Evolutionary conservation across 2,329 filamentous ascomycete genomes (phyloP), one percentile per base, ranked within the genome.

Genomic region (Beauveria sp.): DNA sequence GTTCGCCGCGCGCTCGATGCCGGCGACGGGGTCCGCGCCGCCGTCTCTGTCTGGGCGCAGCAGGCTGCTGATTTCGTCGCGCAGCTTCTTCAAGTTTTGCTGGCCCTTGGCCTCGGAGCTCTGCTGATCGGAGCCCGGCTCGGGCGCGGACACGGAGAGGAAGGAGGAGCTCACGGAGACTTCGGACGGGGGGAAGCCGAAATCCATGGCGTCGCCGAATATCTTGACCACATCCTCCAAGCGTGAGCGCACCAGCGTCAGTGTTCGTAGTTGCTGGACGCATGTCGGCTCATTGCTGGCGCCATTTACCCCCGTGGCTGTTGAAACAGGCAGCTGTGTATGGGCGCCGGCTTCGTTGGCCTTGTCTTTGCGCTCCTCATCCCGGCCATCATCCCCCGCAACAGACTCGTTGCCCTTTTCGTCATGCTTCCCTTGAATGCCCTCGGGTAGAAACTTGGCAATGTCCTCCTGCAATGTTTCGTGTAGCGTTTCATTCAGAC

Each of bases 131-230:
- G 72, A 81, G 20, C 86, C 87, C 0, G 86, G 83, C 60, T 93
- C 90, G 0, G 93, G 92, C 0, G 89, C 91, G 0, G 92, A 96
- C 14, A 97, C 91, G 6, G 91, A 96, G 52, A 97, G 85, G 69
- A 97, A 92, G 0, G 90, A 92, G 1, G 91, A 93, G 51, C 88
- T 84, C 61, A 96, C 84, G 0, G 90, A 93, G 14, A 92, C 76
- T 70, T 96, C 92, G 0, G 90, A 96, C 0, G 93, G 92, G 1
- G 93, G 91, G 55, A 97, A 85, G 1, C 91, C 89, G 82, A 96
- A 97, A 67, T 96, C 89, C 90, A 97, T 96, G 37, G 94, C 93
- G 67, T 96, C 89, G 46, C 92, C 93, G 72, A 99, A 99, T 1
- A 88, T 89, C 72, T 90, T 89, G 69, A 97, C 92, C 26, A 97